These are phyloP conservation scores for Fusarium sp. DNA, from an alignment of 2,329 filamentous ascomycete species.

Conservation along the genomic window DNA sequence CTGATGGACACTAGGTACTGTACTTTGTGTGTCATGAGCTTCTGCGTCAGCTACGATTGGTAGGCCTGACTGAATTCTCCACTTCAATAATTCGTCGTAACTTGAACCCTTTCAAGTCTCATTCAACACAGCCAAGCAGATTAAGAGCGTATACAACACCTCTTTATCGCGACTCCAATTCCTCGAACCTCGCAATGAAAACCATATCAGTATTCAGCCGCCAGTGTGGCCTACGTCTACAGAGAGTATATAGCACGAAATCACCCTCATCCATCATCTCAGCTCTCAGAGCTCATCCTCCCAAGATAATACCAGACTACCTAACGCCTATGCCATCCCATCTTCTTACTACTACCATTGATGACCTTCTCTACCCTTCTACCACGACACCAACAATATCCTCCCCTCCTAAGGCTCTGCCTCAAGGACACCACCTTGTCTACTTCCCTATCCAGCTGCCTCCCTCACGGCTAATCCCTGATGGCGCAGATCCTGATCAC, in stretches of 20 bases:
- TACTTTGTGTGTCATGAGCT: background rate
- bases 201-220: conserved; percentile 1
- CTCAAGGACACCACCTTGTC: conserved; percentile 81
- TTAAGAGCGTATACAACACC: background rate
- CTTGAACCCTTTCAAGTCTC: background rate
- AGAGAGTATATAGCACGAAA: conserved; percentile 18
- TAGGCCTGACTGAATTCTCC: background rate
- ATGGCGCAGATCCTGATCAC: conserved; percentile 87
- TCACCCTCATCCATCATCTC: conserved; percentile 22
- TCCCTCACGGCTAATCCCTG: conserved; percentile 72
- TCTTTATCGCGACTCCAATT: background rate
- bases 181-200: background rate
- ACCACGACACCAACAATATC: conserved; percentile 29
- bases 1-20: background rate
- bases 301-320: conserved; percentile 56
- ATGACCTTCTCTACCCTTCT: conserved; percentile 59
- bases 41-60: background rate
- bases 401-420: conserved; percentile 55
- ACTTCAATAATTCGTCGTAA: background rate
- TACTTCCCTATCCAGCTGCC: conserved; percentile 83
- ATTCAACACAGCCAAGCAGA: background rate
- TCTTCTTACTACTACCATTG: conserved; percentile 72
- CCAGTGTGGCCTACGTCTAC: conserved; percentile 5
- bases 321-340: conserved; percentile 70
- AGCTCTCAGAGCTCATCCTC: conserved; percentile 42